phyloP scores from a whole-genome alignment of 768 basidiomycete species.

The Tricholoma hemisulphureum region DNA sequence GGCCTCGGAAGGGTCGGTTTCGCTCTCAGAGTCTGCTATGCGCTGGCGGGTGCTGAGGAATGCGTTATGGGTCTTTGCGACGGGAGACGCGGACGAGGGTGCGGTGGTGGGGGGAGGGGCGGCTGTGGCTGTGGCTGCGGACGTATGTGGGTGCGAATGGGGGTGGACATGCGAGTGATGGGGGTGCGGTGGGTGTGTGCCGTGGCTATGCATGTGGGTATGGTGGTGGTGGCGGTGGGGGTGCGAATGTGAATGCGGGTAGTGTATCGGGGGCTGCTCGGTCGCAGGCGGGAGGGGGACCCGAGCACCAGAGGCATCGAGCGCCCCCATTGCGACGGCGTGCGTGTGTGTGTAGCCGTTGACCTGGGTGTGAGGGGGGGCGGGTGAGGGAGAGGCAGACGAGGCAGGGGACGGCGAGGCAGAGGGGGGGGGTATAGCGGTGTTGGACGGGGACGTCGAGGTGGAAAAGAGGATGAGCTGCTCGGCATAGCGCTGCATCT shows the following conservation, averaged over 20 bases:
- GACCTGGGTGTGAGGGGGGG: neutral
- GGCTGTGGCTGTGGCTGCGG: neutral
- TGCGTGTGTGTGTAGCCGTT: too few relatives aligned
- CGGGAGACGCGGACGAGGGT: neutral
- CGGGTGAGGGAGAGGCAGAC: slow-evolving; percentile 1
- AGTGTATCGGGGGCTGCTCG: slow-evolving; percentile 4
- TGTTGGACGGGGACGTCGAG: slow-evolving; percentile 7
- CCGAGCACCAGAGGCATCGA: slow-evolving; percentile 50
- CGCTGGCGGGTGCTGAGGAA: too few relatives aligned
- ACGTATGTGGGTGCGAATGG: neutral
- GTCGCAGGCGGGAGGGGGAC: slow-evolving; percentile 32
- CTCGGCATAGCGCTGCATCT: slow-evolving; percentile 95
- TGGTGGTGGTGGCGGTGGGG: neutral
- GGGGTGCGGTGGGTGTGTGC: slow-evolving; percentile 1
- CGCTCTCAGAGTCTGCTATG: neutral
- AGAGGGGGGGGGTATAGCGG: neutral
- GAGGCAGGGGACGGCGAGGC: neutral
- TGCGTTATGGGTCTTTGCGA: neutral
- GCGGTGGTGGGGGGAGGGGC: neutral
- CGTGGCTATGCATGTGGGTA: neutral
- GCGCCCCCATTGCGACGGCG: slow-evolving; percentile 46
- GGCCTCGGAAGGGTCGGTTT: slow-evolving; percentile 18
- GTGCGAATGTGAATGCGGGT: neutral
- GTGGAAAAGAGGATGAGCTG: slow-evolving; percentile 73
- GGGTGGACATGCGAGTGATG: neutral